These are phyloP conservation scores for Aspergillus sp. DNA, from an alignment of 2,329 filamentous ascomycete genomes.

Conservation along the genomic window DNA sequence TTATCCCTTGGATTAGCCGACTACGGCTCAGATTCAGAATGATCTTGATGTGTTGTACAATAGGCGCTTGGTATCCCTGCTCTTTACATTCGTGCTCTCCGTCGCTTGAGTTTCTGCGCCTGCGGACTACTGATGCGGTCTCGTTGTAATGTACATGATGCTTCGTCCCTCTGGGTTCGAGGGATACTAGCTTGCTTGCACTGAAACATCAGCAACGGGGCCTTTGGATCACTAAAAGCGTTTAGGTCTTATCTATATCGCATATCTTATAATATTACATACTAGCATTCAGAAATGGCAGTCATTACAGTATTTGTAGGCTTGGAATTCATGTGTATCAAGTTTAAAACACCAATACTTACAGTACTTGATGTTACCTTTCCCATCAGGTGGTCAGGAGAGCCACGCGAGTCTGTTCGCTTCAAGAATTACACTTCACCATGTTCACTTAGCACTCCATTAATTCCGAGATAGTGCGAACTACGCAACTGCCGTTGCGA, in stretches of 20 bases:
- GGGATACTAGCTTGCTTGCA: not conserved
- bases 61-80: not conserved
- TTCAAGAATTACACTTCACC: too few relatives aligned
- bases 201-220: not conserved
- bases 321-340: too few relatives aligned
- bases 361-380: too few relatives aligned
- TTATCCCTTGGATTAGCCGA: slow-evolving; percentile 37
- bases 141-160: not conserved
- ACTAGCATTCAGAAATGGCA: too few relatives aligned
- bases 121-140: not conserved
- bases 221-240: not conserved
- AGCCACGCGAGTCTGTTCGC: too few relatives aligned
- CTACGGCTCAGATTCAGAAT: slow-evolving; percentile 46
- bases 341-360: too few relatives aligned
- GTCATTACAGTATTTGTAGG: too few relatives aligned
- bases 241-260: not conserved
- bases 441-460: too few relatives aligned
- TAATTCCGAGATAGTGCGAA: not conserved
- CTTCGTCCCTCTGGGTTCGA: too few relatives aligned
- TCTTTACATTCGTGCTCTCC: not conserved
- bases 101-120: not conserved
- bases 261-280: not conserved
- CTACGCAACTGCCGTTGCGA: too few relatives aligned
- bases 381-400: too few relatives aligned
- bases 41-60: slow-evolving; percentile 9